Base-by-base conservation (phyloP, 2,329 filamentous ascomycete genomes). In the Neofusicoccum sp. region DNA sequence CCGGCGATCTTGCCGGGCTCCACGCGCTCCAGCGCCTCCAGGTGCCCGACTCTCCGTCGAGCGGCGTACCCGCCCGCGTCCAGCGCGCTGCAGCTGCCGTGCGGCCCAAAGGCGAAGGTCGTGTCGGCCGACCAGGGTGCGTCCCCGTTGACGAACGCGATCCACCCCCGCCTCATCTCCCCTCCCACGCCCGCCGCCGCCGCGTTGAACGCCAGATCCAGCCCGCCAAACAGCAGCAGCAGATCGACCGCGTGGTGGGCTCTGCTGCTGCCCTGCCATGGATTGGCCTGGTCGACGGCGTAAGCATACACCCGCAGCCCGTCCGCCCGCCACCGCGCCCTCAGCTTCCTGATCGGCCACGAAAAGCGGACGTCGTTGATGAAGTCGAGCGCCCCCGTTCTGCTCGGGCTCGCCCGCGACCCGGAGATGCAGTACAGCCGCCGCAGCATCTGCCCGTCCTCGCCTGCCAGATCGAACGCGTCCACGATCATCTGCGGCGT, bases 211-310 rank as follows among this genome's bases (percentile, higher is more conserved):
- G 69, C 68, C 0, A 79, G 59, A 57, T 79, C 75, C 3, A 78
- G 64, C 0, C 74, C 74, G 0, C 71, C 76, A 28, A 81, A 82
- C 0, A 81, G 64, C 7, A 79, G 73, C 1, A 81, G 61, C 3
- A 82, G 66, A 63, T 82, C 79, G 2, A 82, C 75, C 0, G 76
- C 79, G 61, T 82, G 79, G 40, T 82, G 79, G 2, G 79, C 70
- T 0, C 79, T 71, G 7, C 73, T 77, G 0, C 78, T 80, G 0
- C 73, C 58, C 53, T 81, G 79, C 76, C 76, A 81, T 4, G 79
- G 79, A 36, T 82, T 82, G 0, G 69, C 49, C 58, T 82, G 75
- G 40, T 82, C 79, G 1, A 81, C 63, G 0, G 79, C 63, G 38
- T 78, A 81, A 33, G 70, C 70, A 61, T 74, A 80, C 1, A 71